Base-by-base conservation (phyloP, 2,329 filamentous ascomycete genomes). In the Colletotrichum trifolii region DNA sequence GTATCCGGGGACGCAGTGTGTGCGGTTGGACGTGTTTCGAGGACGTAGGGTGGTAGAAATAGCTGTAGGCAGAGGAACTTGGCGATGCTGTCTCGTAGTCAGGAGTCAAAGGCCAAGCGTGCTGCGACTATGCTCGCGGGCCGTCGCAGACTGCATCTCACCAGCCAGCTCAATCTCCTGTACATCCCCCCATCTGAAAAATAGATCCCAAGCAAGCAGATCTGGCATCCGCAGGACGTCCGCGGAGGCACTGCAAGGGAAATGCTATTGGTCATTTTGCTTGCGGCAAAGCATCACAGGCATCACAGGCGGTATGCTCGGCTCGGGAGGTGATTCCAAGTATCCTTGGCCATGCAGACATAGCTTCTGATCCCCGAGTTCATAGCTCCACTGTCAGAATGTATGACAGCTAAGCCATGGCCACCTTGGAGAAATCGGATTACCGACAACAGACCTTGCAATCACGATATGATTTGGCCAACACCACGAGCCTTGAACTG, bases 1-100 rank as follows among this genome's bases (percentile, higher is more conserved):
- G 33, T 12, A 15, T 8, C 15, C 52, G 63, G 53, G 63, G 63
- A 66, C 52, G 58, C 53, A 63, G 2, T 8, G 7, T 10, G 39
- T 5, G 35, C 39, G 49, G 38, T 55, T 17, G 25, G 35, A 17
- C 25, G 11, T 34, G 42, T 63, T 63, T 49, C 42, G 42, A 45
- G 8, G 43, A 40, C 13, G 34, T 11, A 33, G 11, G 15, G 25
- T 50, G 17, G 39, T 15, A 8, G 42, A 35, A 36, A 5, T 25
- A 25, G 25, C 4, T 25, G 25, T 25, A 49, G 12, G n/a, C 42
- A 45, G 40, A 33, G 38, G 25, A 45, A 11, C 3, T 36, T 43
- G 58, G 40, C 15, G 48, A 39, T 54, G n/a, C 1, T 15, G 42
- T 42, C 25, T 46, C 13, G 13, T 25, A 25, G 25, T 25, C 25